Percentiles rank a stretch among this genome's conserved stretches.
Conservation (phyloP, 768 basidiomycete species). For the Naematelia encephala region DNA sequence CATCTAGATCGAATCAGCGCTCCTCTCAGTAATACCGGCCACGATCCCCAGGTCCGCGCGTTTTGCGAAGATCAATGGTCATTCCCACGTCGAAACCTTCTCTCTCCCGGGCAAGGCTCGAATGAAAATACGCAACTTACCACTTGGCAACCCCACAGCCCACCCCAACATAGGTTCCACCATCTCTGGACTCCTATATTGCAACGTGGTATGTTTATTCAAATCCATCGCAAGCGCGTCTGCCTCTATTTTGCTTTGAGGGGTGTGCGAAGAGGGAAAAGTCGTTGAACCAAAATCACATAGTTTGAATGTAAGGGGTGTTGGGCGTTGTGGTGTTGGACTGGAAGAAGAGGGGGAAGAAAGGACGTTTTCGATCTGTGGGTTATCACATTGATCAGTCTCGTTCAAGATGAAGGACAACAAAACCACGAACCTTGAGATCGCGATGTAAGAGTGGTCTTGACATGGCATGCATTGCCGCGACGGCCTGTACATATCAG, state of each 20-base stretch:
- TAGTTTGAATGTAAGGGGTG: conserved; percentile 79
- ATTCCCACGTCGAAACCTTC: neutral
- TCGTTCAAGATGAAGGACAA: neutral
- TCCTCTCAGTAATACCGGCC: neutral
- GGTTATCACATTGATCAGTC: conserved; percentile 6
- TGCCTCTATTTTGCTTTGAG: conserved; percentile 76
- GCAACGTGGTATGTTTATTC: conserved; percentile 90
- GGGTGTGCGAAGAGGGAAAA: conserved; percentile 65
- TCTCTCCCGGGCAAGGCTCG: neutral
- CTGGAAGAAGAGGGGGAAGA: conserved; percentile 35
- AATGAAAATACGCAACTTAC: conserved; percentile 26
- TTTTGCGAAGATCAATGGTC: too few species aligned
- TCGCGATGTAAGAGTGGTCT: conserved; percentile 93
- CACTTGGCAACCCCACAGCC: conserved; percentile 48
- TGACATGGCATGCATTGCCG: conserved; percentile 88
- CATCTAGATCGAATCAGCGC: conserved; percentile 56
- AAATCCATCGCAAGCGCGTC: conserved; percentile 83
- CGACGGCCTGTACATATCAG: conserved; percentile 61
- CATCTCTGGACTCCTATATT: conserved; percentile 99
- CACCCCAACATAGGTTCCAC: conserved; percentile 61
- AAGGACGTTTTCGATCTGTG: conserved; percentile 86
- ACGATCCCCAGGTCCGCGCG: too few species aligned
- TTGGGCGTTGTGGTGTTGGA: conserved; percentile 59
- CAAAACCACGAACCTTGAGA: conserved; percentile 60
- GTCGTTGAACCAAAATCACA: conserved; percentile 97